Evolutionary conservation across 306 rosid genomes (phyloP), one percentile per base, ranked within the genome.

Genomic region (Acacia acuminata): DNA sequence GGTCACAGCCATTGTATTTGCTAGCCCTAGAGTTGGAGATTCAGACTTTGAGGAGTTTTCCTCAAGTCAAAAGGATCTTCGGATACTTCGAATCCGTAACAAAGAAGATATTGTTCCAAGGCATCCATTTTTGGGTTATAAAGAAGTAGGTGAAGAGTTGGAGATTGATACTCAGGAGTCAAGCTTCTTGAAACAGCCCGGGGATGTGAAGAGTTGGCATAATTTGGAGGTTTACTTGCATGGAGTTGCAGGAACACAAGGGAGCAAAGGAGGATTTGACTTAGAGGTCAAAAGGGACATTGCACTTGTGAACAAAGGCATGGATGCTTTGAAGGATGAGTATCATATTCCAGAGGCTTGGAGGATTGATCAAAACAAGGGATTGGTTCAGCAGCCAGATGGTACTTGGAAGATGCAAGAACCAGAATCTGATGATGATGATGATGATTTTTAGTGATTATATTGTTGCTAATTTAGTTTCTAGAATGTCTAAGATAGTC

Each of bases 191-290:
- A 92, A 90, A 77, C 81, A 82, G 20, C 43, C 42, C 2, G 43
- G 30, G 76, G 22, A 24, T 38, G 8, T 64, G 42, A 64, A 14
- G 38, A 85, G 53, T 73, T 55, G 89, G 83, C 98, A 94, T 85
- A 89, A 90, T 77, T 25, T 94, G 90, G 65, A 58, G 65, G 65
- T 22, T 58, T 58, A 58, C 30, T 10, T 58, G 65, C 65, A 58
- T 58, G 65, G 65, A 22, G 65, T 58, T 58, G 65, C 65, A 10
- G 65, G 65, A n/a, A 30, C 32, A 30, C 32, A 30, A 30, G 32
- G 32, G 32, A 30, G 32, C 2, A 30, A 30, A 30, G 32, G 32
- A 30, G 2, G 32, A 30, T 30, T 30, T 30, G 2, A 30, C 32
- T 30, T 30, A 30, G 32, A 30, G 32, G 32, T 30, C 2, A 30